These are phyloP conservation scores for Prunus armeniaca DNA, from an alignment of 306 rosid genomes.

Conservation along the genomic window DNA sequence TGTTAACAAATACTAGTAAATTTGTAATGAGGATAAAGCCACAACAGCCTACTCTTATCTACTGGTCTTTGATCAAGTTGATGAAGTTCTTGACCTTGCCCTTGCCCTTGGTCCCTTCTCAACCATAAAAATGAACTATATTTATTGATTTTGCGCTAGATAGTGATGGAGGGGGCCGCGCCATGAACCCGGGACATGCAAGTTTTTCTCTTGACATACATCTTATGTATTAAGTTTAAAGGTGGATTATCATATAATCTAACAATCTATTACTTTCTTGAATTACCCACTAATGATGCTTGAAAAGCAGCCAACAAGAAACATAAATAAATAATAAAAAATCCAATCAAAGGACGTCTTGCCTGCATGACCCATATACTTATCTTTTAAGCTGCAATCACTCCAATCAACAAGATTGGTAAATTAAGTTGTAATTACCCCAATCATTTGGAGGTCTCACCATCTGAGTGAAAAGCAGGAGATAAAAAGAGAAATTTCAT, in stretches of 20 bases:
- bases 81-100: not conserved
- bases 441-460: constrained; percentile 36
- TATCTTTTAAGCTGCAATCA: constrained; percentile 24
- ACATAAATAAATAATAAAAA: constrained; percentile 7
- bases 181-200: too few species aligned
- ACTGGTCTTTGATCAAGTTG: not conserved
- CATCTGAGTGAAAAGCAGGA: not conserved
- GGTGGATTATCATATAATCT: constrained; percentile 22
- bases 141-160: too few species aligned
- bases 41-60: not conserved
- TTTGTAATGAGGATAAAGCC: not conserved
- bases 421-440: constrained; percentile 19
- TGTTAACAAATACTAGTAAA: not conserved
- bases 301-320: constrained; percentile 27
- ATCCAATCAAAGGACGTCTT: constrained; percentile 27
- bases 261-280: constrained; percentile 29
- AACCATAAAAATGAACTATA: not conserved
- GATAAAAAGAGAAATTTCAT: not conserved
- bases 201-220: too few species aligned
- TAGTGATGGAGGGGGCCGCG: too few species aligned
- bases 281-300: constrained; percentile 33
- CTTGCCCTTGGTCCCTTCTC: not conserved
- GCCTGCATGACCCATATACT: constrained; percentile 3
- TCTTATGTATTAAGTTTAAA: too few species aligned
- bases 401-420: constrained; percentile 22